Base-by-base conservation (phyloP, 164 flowering plant genomes). In the Magnolia kwangsiensis region DNA sequence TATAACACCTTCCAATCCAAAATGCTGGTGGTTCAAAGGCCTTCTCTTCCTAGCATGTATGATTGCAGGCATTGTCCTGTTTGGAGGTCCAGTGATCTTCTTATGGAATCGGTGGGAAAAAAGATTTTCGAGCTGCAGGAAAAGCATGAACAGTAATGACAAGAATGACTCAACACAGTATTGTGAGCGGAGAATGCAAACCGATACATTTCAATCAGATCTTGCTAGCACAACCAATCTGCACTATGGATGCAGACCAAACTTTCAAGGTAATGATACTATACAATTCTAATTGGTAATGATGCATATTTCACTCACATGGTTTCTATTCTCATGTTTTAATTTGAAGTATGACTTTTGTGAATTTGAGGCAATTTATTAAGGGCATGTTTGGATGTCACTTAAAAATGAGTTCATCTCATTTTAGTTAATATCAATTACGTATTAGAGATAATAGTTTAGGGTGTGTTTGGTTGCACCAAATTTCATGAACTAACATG, bases 11-110 rank as follows among this genome's bases (percentile, higher is more conserved):
- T 88, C 72, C 49, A 27, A 73, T 0, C 66, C 91, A 77, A 2
- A 65, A 6, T 2, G 81, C 21, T 90, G 92, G 94, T 96, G 98
- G 99, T 90, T 87, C 83, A 91, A 83, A 84, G 99, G 96, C 66
- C 90, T 94, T 79, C 84, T 93, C 11, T 81, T 90, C 51, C 20
- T 89, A 0, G 81, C 72, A 9, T 91, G 94, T 84, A 94, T 96
- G 97, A 58, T 80, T 69, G 88, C 83, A 66, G 85, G 97, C 80
- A 84, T 89, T 21, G 1, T 88, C 5, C 9, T 89, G 27, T 91
- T 95, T 79, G 99, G 99, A 10, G 99, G 98, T 69, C 63, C 82
- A 63, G 90, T 90, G 73, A 74, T 92, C 51, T 81, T 81, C 71
- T 76, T 89, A 8, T 96, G 99, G 99, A 82, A 85, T 83, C 71